These are phyloP conservation scores for Alternaria alternata DNA, from an alignment of 2,329 filamentous ascomycete species.

Conservation along the genomic window DNA sequence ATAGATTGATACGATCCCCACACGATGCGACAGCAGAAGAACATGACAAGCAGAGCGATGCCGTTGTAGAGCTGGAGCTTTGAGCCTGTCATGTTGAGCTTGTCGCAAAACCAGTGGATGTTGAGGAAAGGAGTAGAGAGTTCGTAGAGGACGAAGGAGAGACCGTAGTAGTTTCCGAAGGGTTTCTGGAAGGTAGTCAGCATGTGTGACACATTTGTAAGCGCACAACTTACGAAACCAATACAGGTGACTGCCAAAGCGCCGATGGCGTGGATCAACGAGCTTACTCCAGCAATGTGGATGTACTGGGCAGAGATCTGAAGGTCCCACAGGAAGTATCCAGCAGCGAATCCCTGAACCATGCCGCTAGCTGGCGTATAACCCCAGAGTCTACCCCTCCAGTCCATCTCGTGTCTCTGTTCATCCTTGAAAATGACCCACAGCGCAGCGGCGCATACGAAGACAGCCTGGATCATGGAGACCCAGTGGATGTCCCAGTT, in stretches of 20 bases:
- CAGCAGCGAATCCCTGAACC: slow-evolving; percentile 77
- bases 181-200: slow-evolving; percentile 66
- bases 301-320: slow-evolving; percentile 72
- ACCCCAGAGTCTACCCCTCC: slow-evolving; percentile 76
- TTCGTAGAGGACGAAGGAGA: slow-evolving; percentile 85
- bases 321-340: slow-evolving; percentile 86
- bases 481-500: slow-evolving; percentile 92
- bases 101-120: slow-evolving; percentile 91
- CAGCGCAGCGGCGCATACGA: slow-evolving; percentile 75
- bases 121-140: slow-evolving; percentile 85
- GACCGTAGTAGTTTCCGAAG: slow-evolving; percentile 83
- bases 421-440: slow-evolving; percentile 72
- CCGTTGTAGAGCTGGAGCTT: slow-evolving; percentile 79
- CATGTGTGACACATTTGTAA: too few relatives aligned
- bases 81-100: slow-evolving; percentile 79
- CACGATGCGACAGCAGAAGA: slow-evolving; percentile 78
- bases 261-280: slow-evolving; percentile 77
- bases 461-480: slow-evolving; percentile 75
- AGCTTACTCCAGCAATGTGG: slow-evolving; percentile 74
- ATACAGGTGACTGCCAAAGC: slow-evolving; percentile 77
- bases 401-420: slow-evolving; percentile 72
- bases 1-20: slow-evolving; percentile 78
- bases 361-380: slow-evolving; percentile 78
- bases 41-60: slow-evolving; percentile 72
- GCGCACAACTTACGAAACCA: slow-evolving; percentile 71